Base-by-base conservation (phyloP, 257 asterid genomes). In the Perilla frutescens region DNA sequence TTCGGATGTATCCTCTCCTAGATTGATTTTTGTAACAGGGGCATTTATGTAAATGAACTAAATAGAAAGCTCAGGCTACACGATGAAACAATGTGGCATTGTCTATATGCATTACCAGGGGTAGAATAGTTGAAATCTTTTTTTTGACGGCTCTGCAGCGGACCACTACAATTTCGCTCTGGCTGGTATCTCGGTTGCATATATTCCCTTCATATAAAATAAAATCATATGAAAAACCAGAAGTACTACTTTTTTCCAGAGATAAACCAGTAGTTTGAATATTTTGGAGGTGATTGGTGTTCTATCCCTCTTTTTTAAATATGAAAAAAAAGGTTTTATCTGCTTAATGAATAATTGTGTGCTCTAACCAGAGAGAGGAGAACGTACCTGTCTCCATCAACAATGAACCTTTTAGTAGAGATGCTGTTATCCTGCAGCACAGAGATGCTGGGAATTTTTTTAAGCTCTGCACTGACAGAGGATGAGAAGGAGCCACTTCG, bases 1-100 rank as follows among this genome's bases (percentile, higher is more conserved):
- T 80, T 95, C 99, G 4, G 91, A 83, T 66, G 87, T 70, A 76
- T 95, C 98, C 50, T 90, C 96, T 70, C 85, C 98, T 95, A 73
- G 77, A 80, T 62, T 77, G 39, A 79, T 45, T 68, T 56, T 63
- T 48, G 14, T 66, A 57, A 68, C 40, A 61, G 60, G 65, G 57
- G 69, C 15, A 29, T 39, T 54, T 34, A 74, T n/a, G 34, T 34
- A 56, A 54, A 67, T 39, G 13, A 57, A 45, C 6, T 65, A 55
- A 40, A 41, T 32, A 65, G 62, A 66, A 68, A 3, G 43, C 15
- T 50, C 58, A 26, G 31, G n/a, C 34, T 54, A 45, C 45, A 60
- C 49, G 67, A 61, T 26, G 63, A 66, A 43, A 56, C 55, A 71
- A 41, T 58, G 51, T 45, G 36, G 71, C 9, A 49, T 58, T 53